Evolutionary conservation across 179 eudicot species (phyloP), one percentile per base, ranked within the genome.

Genomic region (Beta macrorhiza): DNA sequence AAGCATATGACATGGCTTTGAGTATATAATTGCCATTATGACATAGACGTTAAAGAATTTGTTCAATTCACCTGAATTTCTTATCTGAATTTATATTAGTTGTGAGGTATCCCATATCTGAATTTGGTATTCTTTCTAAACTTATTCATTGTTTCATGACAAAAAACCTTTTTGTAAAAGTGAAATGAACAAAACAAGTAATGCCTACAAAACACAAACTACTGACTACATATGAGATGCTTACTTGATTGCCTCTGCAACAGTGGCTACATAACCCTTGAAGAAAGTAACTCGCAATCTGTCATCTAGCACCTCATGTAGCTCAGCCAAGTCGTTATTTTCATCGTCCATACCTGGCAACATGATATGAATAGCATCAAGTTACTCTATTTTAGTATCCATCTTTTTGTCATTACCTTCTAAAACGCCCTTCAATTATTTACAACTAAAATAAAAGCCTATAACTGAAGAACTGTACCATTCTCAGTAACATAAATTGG

Each of bases 401-500:
- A 45, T 68, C 5, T 22, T 67, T 52, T 67, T 29, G 42, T 22
- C 44, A 44, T 42, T 57, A 32, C 7, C 29, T 22, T 25, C 15
- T 47, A 37, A 37, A 37, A 37, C 42, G 32, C 32, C 32, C 32
- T 37, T 37, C 42, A 37, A 37, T 37, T 37, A 37, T 37, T 37
- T 37, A 37, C 32, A 9, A 59, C 8, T 15, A 15, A 49, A n/a
- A 65, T 29, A 64, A 47, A 83, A 63, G 13, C 20, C 22, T 12
- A 74, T n/a, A 52, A 10, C 17, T 16, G 61, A 78, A 62, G 58
- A 58, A 79, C 51, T 81, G 37, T 92, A 90, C 98, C 98, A 73
- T 90, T 93, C 83, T 93, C 98, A 68, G 98, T 91, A 74, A 91
- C 75, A 83, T 90, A 92, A 25, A 92, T 85, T 42, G 87, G 82